Percentiles rank a stretch among this genome's conserved stretches.
These are phyloP conservation scores for Pythium rishiriense DNA, from an alignment of 352 stramenopile species.

Conservation along the genomic window DNA sequence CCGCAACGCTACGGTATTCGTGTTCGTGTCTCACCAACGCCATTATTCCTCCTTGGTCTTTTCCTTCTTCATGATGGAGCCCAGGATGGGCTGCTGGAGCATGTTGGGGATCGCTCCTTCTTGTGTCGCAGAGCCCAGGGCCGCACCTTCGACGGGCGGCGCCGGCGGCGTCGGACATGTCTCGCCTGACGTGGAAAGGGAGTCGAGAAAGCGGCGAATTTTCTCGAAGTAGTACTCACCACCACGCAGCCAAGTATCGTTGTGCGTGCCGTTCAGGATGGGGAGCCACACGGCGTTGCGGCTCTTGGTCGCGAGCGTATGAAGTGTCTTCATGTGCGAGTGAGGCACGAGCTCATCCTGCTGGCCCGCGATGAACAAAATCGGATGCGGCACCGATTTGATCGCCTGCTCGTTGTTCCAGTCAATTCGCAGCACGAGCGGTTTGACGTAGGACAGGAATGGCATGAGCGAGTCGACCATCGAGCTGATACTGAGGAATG, in stretches of 20 bases:
- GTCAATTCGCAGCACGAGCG: slow-evolving; percentile 88
- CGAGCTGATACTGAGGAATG: slow-evolving; percentile 90
- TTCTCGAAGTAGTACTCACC: slow-evolving; percentile 86
- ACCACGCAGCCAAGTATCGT: slow-evolving; percentile 93
- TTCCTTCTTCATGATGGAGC: slow-evolving; percentile 29
- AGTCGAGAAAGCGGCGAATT: slow-evolving; percentile 66
- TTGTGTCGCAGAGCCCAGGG: slow-evolving; percentile 12
- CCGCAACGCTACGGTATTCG: background rate
- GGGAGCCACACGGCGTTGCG: slow-evolving; percentile 60
- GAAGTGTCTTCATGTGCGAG: slow-evolving; percentile 85
- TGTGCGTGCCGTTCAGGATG: slow-evolving; percentile 92
- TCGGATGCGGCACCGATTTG: slow-evolving; percentile 66
- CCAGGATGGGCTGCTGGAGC: slow-evolving; percentile 62
- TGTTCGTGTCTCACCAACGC: background rate
- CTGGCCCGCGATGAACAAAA: slow-evolving; percentile 90
- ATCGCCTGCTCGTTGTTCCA: slow-evolving; percentile 86
- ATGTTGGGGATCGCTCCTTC: slow-evolving; percentile 76
- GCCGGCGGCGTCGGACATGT: slow-evolving; percentile 23
- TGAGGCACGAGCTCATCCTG: slow-evolving; percentile 93
- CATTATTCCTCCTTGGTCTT: slow-evolving; percentile 18
- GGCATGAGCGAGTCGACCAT: slow-evolving; percentile 96
- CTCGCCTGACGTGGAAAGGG: slow-evolving; percentile 20
- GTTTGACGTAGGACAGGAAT: slow-evolving; percentile 87
- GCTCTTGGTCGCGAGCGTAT: slow-evolving; percentile 60
- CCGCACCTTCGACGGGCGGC: slow-evolving; percentile 7